Evolutionary conservation across 2,329 filamentous ascomycete species (phyloP).

Genomic region (Colletotrichum horii): DNA sequence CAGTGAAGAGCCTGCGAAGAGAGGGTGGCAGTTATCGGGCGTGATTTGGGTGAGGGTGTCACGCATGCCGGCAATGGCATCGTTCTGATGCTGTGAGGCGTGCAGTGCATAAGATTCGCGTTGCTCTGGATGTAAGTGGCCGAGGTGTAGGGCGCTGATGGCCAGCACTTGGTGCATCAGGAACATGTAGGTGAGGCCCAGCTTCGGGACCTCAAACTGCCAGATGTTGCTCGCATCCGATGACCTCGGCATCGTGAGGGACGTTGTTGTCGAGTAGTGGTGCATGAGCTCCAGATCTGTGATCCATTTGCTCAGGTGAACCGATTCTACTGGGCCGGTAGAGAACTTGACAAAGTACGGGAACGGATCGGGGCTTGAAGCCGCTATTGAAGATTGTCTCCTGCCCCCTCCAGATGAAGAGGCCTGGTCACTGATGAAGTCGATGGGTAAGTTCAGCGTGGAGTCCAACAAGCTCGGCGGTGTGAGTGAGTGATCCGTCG

Average conservation of each 20-base stretch:
- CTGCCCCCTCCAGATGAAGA: neutral
- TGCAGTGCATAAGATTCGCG: constrained; percentile 27
- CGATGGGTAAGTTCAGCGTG: neutral
- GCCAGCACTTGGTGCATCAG: constrained; percentile 37
- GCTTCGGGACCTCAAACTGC: constrained; percentile 31
- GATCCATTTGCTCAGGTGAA: constrained; percentile 31
- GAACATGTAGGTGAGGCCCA: constrained; percentile 31
- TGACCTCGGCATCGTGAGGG: constrained; percentile 32
- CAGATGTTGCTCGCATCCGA: constrained; percentile 30
- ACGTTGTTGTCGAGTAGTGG: constrained; percentile 35
- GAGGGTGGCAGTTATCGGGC: constrained; percentile 34
- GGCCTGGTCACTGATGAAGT: constrained; percentile 1
- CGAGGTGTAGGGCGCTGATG: constrained; percentile 33
- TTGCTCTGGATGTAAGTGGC: constrained; percentile 28
- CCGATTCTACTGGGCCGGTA: constrained; percentile 21
- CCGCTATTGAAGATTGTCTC: neutral
- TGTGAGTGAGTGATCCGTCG: neutral
- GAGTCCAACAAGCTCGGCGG: neutral
- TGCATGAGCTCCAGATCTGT: constrained; percentile 41
- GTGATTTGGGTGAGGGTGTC: constrained; percentile 28
- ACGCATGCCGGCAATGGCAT: constrained; percentile 34
- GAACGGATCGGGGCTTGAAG: constrained; percentile 17
- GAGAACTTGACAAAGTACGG: constrained; percentile 28
- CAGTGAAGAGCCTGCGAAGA: constrained; percentile 36
- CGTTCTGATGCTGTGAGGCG: constrained; percentile 37